Percentiles rank a stretch among this genome's conserved stretches.
Conservation (phyloP, 1,284 basidiomycete genomes). For the Ustilago vetiveriae region DNA sequence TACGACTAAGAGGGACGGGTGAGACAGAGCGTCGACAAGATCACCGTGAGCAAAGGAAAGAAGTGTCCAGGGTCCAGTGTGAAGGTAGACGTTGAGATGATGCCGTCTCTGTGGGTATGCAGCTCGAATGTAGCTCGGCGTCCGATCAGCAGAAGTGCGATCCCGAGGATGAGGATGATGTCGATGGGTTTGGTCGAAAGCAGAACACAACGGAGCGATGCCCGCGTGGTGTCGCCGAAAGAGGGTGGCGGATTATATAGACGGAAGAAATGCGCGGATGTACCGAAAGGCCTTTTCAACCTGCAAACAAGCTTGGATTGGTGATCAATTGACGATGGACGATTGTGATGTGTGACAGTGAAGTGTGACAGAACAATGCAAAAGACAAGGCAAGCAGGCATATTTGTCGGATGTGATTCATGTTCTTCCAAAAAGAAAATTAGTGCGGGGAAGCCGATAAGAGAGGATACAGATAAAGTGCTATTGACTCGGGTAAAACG, state of each 20-base stretch:
- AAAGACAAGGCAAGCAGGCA: too few relatives aligned
- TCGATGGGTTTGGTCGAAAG: not conserved
- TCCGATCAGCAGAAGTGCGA: not conserved
- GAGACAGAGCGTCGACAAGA: not conserved
- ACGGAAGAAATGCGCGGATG: slow-evolving; percentile 28
- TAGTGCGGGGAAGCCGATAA: slow-evolving; percentile 16
- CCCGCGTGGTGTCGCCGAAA: slow-evolving; percentile 14
- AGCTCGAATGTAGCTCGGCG: not conserved
- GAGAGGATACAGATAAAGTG: not conserved
- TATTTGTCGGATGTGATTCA: too few relatives aligned
- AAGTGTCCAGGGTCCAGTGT: not conserved
- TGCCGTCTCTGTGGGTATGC: slow-evolving; percentile 1
- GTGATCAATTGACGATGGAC: too few relatives aligned
- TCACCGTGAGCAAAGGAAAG: not conserved
- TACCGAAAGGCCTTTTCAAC: too few relatives aligned
- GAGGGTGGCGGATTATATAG: slow-evolving; percentile 16
- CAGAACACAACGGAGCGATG: not conserved
- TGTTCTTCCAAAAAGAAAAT: too few relatives aligned
- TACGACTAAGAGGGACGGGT: too few relatives aligned
- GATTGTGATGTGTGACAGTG: not conserved
- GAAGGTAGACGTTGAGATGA: not conserved
- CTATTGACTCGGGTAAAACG: not conserved
- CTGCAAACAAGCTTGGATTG: too few relatives aligned
- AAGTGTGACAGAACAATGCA: not conserved
- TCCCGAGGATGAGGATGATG: not conserved